These are phyloP conservation scores for Neurospora sp. DNA, from an alignment of 495 filamentous ascomycete genomes.

Conservation along the genomic window DNA sequence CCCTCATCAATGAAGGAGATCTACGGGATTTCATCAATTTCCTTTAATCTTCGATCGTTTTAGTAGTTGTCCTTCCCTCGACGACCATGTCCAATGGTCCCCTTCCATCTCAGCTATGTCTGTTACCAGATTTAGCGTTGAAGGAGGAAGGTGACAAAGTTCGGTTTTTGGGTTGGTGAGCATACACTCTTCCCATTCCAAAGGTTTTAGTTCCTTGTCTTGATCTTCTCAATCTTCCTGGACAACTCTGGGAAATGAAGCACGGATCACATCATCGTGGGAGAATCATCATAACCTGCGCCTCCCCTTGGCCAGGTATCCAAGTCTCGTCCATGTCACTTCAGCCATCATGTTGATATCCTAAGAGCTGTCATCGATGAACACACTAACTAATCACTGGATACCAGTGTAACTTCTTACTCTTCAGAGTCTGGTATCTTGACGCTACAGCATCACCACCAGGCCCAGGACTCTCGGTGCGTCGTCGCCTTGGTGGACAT, in stretches of 20 bases:
- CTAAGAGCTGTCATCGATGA: background rate
- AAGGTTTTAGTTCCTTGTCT: conserved; percentile 7
- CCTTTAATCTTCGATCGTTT: background rate
- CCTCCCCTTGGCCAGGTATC: background rate
- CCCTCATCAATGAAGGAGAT: background rate
- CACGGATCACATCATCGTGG: background rate
- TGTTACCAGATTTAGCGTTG: conserved; percentile 52
- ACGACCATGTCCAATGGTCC: conserved; percentile 45
- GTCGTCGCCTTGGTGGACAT: conserved; percentile 55
- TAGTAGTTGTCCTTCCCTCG: background rate
- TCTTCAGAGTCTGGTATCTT: conserved; percentile 46
- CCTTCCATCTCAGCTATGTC: conserved; percentile 52
- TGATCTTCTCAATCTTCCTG: background rate
- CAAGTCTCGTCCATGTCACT: background rate
- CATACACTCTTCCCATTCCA: conserved; percentile 14
- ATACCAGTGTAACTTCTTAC: conserved; percentile 60
- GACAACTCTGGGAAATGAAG: background rate
- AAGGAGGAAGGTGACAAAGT: conserved; percentile 59
- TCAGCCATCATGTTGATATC: background rate
- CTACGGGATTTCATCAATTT: background rate
- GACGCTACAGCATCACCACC: conserved; percentile 51
- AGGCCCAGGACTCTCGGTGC: conserved; percentile 31
- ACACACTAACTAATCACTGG: conserved; percentile 4
- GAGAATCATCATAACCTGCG: background rate
- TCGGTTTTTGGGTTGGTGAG: conserved; percentile 86